Evolutionary conservation across 371 early-diverging fungal genomes (phyloP), one percentile per base, ranked within the genome.

Genomic region (Apophysomyces ossiformis): DNA sequence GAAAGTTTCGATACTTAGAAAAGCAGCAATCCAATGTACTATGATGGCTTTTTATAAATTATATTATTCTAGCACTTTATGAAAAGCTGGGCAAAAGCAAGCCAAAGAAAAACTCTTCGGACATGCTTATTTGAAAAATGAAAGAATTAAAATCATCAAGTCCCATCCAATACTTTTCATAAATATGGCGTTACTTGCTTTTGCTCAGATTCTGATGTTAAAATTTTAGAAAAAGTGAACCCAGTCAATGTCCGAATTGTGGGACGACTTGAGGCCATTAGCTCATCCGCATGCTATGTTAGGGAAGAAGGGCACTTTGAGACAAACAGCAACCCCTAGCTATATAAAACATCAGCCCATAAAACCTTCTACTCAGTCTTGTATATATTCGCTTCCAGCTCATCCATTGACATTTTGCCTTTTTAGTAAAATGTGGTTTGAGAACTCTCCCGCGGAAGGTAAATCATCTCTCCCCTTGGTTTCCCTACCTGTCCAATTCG

Each of bases 31-130:
- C 67, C 75, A 71, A 73, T 60, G 80, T 77, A 80, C 80, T 80
- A 80, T 80, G 80, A 80, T 73, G 75, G 70, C 77, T 68, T 60
- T 71, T 47, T n/a, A 50, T 11, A 41, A 39, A 13, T 47, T 56
- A 26, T 26, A 2, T 71, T 69, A 56, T 60, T 74, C 66, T 74
- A 7, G 69, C 75, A 73, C 63, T 41, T 64, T 45, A 47, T 70
- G 59, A 37, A 61, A 63, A 59, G 66, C 64, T 64, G 69, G 74
- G 75, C 74, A 67, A 76, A 74, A 64, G 56, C 69, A 65, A 58
- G 69, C 26, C 61, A 65, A 66, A 80, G 73, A 77, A 80, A 73
- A 77, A 80, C 80, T 77, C 72, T 68, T 72, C 60, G 63, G 44
- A 54, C 58, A 58, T 67, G 61, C 44, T 65, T 73, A 76, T 69